Evolutionary conservation across 148 eudicot genomes (phyloP).

Genomic region (Mesembryanthemum crystallinum): DNA sequence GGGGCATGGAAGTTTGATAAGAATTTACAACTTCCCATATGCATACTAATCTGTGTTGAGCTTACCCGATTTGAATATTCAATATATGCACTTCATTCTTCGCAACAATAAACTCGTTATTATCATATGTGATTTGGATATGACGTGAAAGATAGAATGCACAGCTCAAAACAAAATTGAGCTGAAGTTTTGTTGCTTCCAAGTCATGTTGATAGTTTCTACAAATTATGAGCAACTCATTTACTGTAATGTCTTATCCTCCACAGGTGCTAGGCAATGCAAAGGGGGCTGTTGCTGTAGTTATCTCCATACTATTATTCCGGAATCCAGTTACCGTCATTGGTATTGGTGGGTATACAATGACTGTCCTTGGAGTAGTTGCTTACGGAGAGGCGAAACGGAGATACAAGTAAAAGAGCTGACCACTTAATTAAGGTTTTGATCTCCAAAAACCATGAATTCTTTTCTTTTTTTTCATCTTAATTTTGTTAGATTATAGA

Average conservation of each 20-base stretch:
- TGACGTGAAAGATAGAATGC: not conserved
- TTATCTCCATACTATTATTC: conserved; percentile 86
- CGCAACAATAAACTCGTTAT: not conserved
- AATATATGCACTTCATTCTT: not conserved
- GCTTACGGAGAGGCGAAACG: conserved; percentile 93
- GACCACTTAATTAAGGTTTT: not conserved
- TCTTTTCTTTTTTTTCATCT: not conserved
- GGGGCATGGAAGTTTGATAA: not conserved
- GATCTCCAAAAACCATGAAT: not conserved
- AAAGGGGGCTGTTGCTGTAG: conserved; percentile 97
- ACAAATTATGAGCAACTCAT: not conserved
- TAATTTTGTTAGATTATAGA: conserved; percentile 13
- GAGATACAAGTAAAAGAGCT: conserved; percentile 46
- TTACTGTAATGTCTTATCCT: not conserved
- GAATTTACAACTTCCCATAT: no score
- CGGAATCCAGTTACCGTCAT: conserved; percentile 76
- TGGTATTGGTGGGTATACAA: conserved; percentile 85
- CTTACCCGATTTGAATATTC: not conserved
- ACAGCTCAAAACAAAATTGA: not conserved
- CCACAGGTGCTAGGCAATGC: conserved; percentile 97
- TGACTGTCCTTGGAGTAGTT: conserved; percentile 90
- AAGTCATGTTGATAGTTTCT: not conserved
- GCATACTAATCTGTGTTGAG: no score
- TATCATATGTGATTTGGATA: not conserved
- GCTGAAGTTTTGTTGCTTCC: not conserved